Evolutionary conservation across 2,329 filamentous ascomycete species (phyloP), one percentile per base, ranked within the genome.

Genomic region (Fusarium sp.): DNA sequence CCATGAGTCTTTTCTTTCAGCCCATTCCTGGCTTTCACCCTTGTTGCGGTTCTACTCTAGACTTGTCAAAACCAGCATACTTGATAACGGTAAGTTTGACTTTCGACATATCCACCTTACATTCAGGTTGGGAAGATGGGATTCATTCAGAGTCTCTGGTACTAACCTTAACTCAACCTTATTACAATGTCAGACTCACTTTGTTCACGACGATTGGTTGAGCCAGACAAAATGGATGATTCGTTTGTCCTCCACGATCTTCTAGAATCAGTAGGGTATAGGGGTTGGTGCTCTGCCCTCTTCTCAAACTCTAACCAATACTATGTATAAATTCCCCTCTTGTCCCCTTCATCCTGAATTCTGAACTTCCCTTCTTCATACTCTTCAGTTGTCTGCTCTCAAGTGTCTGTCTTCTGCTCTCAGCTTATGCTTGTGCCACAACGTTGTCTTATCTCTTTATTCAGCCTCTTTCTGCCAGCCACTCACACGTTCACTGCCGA

Each of bases 191-290:
- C 6, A 20, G 10, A 1, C 30, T 26, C n/a, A 36, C 6, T 34
- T 6, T 11, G 3, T 13, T 24, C 8, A 10, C 8, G 3, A 15
- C 2, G 12, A 24, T 11, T 6, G 17, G 3, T 15, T 10, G 6
- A 15, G 3, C 0, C 8, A 20, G 8, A 34, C 12, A 6, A 4
- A 20, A 34, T 28, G 24, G 8, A 28, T 28, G 13, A 7, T 15
- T 28, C 13, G 3, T 15, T 22, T 34, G 4, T 15, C n/a, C 12
- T 34, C 48, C 30, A 20, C 6, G 4, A 34, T 7, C 48, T 20
- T 54, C 9, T 13, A 2, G 24, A 54, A 28, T 13, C 24, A 14
- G 2, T 28, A 54, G 34, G 24, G 20, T 3, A 41, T 10, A 55
- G 34, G 24, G 17, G 17, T 56, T 18, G 3, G 8, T n/a, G 8